Conservation (phyloP, 805 yeast species). For the Pichia heedii region DNA sequence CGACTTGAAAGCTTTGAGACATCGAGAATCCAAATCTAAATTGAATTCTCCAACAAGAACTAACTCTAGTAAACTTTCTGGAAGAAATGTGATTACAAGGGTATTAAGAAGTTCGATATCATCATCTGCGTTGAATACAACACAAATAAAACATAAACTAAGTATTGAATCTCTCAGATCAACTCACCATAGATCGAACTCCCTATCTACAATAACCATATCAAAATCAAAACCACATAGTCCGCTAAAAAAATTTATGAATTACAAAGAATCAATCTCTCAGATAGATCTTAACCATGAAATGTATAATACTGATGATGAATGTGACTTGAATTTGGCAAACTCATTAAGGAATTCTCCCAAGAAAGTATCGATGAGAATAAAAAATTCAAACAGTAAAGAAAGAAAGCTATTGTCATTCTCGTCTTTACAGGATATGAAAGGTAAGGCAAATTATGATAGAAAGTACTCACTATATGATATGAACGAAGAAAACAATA, state of each 20-base stretch:
- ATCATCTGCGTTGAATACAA: no score
- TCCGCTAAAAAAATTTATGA: slow-evolving; percentile 21
- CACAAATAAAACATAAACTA: background rate
- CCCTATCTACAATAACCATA: slow-evolving; percentile 4
- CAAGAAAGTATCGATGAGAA: slow-evolving; percentile 4
- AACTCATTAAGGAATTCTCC: slow-evolving; percentile 24
- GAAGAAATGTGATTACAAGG: no score
- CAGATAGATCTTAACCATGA: background rate
- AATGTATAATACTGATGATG: slow-evolving; percentile 9
- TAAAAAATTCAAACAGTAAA: background rate
- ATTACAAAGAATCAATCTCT: slow-evolving; percentile 14
- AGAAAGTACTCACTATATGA: no score
- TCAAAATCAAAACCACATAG: slow-evolving; percentile 15
- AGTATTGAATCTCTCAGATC: background rate
- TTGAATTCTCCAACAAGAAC: background rate
- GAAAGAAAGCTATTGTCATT: background rate
- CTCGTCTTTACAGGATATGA: no score
- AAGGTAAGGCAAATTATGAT: no score
- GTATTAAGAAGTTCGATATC: no score
- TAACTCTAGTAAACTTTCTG: no score
- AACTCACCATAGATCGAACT: slow-evolving; percentile 3
- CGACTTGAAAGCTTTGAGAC: background rate
- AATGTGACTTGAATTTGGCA: slow-evolving; percentile 21
- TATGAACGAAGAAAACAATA: no score
- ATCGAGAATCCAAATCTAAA: slow-evolving; percentile 1